Evolutionary conservation across 2,329 filamentous ascomycete species (phyloP).

Genomic region (Scedosporium apiospermum): DNA sequence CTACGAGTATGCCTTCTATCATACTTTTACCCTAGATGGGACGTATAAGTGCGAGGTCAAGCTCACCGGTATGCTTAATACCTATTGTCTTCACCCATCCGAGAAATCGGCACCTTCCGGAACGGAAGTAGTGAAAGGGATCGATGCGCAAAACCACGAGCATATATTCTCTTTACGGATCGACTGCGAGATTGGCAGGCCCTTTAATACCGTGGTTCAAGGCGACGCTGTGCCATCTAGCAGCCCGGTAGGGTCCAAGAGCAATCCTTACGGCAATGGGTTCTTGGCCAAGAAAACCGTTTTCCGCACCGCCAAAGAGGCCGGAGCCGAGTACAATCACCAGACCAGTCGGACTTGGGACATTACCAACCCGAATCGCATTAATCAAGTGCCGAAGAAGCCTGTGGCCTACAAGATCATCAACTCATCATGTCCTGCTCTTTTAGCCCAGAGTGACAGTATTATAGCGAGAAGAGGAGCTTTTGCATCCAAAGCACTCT

Average conservation of each 20-base stretch:
- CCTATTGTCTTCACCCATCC: conserved; percentile 68
- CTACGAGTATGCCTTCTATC: conserved; percentile 73
- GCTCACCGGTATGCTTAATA: conserved; percentile 87
- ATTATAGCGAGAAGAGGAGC: conserved; percentile 84
- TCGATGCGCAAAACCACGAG: conserved; percentile 94
- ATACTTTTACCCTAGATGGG: conserved; percentile 61
- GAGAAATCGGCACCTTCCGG: conserved; percentile 84
- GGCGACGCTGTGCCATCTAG: conserved; percentile 64
- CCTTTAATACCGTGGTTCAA: conserved; percentile 76
- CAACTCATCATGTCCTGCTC: conserved; percentile 66
- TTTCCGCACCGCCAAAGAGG: conserved; percentile 58
- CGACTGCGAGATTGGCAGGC: conserved; percentile 79
- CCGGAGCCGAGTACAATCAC: conserved; percentile 73
- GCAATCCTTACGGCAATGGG: conserved; percentile 84
- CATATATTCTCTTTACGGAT: conserved; percentile 88
- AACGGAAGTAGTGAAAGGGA: conserved; percentile 73
- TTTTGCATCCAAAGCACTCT: conserved; percentile 50
- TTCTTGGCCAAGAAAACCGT: conserved; percentile 82
- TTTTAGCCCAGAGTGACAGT: conserved; percentile 74
- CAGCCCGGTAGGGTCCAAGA: conserved; percentile 65
- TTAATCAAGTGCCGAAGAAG: conserved; percentile 79
- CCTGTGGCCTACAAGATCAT: conserved; percentile 84
- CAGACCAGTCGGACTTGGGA: conserved; percentile 79
- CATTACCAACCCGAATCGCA: conserved; percentile 71
- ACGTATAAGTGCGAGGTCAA: conserved; percentile 70